Percentiles rank a stretch among this genome's conserved stretches.
Conservation (phyloP, 306 rosid species). For the Glycine soja region DNA sequence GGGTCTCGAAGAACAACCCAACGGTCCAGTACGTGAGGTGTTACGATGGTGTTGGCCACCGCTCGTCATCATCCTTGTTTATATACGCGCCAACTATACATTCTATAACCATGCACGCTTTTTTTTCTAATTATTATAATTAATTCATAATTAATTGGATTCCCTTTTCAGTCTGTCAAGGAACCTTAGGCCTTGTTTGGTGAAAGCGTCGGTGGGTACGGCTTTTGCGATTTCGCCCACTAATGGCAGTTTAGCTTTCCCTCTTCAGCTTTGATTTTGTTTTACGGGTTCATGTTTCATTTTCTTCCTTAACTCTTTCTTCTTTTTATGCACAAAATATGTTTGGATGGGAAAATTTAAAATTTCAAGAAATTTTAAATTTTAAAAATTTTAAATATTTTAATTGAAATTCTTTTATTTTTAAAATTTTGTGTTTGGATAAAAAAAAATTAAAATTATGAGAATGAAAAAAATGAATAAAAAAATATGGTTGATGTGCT, state of each 20-base stretch:
- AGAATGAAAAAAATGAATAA: too few relatives aligned
- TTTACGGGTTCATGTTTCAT: background rate
- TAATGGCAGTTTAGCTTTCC: slow-evolving; percentile 28
- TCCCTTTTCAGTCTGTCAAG: slow-evolving; percentile 34
- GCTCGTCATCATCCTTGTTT: slow-evolving; percentile 31
- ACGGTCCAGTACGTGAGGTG: slow-evolving; percentile 47
- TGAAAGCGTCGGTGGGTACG: slow-evolving; percentile 30
- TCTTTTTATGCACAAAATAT: background rate
- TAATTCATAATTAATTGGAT: background rate
- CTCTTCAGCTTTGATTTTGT: background rate
- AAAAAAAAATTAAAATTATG: too few relatives aligned
- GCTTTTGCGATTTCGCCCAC: slow-evolving; percentile 43
- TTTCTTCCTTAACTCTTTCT: background rate
- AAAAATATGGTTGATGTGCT: too few relatives aligned
- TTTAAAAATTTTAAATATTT: too few relatives aligned
- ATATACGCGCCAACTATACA: slow-evolving; percentile 46
- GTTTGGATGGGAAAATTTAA: too few relatives aligned
- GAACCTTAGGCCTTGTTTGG: slow-evolving; percentile 46
- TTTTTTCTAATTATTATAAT: background rate
- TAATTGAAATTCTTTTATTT: too few relatives aligned
- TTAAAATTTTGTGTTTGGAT: too few relatives aligned
- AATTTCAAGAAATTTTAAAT: too few relatives aligned
- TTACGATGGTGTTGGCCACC: slow-evolving; percentile 46
- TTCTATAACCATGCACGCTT: background rate
- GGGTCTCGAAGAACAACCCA: slow-evolving; percentile 40